Evolutionary conservation across 164 flowering plant species (phyloP).

Genomic region (Nymphaea thermarum): DNA sequence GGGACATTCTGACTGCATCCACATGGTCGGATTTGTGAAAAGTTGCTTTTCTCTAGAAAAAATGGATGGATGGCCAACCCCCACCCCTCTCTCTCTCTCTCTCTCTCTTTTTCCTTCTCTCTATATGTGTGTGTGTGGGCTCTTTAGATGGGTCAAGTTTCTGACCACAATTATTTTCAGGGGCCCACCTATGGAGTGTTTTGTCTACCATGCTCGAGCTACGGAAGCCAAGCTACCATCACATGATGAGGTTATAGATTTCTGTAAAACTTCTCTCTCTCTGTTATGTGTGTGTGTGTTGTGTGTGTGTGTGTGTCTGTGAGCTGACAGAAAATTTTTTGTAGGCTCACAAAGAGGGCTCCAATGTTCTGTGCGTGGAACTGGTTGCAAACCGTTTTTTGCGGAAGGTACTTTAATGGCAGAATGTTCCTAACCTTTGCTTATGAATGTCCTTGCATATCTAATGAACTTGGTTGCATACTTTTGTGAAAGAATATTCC

Average conservation of each 20-base stretch:
- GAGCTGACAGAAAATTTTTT: slow-evolving; percentile 2
- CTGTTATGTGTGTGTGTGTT: not conserved
- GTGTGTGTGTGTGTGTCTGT: not conserved
- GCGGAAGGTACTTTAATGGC: slow-evolving; percentile 45
- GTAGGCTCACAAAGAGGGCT: slow-evolving; percentile 26
- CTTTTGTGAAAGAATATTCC: too few relatives aligned
- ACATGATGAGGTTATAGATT: slow-evolving; percentile 15
- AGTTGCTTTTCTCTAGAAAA: too few relatives aligned
- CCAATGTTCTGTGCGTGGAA: slow-evolving; percentile 81
- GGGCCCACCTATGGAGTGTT: slow-evolving; percentile 96
- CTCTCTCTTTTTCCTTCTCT: not conserved
- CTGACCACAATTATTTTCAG: slow-evolving; percentile 23
- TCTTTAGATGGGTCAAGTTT: too few relatives aligned
- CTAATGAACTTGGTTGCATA: too few relatives aligned
- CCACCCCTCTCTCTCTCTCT: not conserved
- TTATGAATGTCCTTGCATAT: too few relatives aligned
- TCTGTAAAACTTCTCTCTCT: not conserved
- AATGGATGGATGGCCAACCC: too few relatives aligned
- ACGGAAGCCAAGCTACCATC: slow-evolving; percentile 46
- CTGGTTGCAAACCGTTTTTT: slow-evolving; percentile 89
- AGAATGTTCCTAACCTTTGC: too few relatives aligned
- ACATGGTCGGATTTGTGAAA: too few relatives aligned
- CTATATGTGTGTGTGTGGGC: not conserved
- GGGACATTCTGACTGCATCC: too few relatives aligned
- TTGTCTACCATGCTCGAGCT: slow-evolving; percentile 89